A percentile compares a stretch with the other conserved stretches of the same genome.
Evolutionary conservation across 495 filamentous ascomycete species (phyloP).

Genomic region (Elasticomyces elasticus): DNA sequence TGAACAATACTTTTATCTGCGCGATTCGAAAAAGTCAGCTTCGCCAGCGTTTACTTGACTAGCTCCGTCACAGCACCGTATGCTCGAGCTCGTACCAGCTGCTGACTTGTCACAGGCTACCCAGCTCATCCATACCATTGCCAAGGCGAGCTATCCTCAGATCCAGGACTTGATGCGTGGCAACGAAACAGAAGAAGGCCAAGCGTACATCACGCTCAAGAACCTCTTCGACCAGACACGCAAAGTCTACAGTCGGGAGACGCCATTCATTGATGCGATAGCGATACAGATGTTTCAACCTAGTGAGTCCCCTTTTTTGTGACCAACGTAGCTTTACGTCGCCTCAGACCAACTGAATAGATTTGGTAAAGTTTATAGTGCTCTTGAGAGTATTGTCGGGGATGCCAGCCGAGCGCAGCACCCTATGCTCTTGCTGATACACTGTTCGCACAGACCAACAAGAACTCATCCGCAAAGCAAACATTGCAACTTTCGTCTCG

Average conservation of each 20-base stretch:
- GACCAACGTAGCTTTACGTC: too few relatives aligned
- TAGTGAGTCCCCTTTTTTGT: not conserved
- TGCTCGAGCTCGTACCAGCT: too few relatives aligned
- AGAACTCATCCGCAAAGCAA: slow-evolving; percentile 73
- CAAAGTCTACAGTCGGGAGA: slow-evolving; percentile 59
- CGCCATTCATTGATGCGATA: slow-evolving; percentile 60
- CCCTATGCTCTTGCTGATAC: too few relatives aligned
- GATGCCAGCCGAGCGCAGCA: too few relatives aligned
- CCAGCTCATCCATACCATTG: slow-evolving; percentile 60
- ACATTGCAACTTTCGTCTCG: slow-evolving; percentile 74
- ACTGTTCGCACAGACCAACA: slow-evolving; percentile 16
- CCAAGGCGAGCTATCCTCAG: slow-evolving; percentile 58
- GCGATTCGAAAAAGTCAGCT: too few relatives aligned
- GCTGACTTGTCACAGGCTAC: slow-evolving; percentile 42
- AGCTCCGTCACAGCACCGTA: too few relatives aligned
- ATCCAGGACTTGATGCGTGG: slow-evolving; percentile 65
- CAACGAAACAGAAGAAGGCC: slow-evolving; percentile 62
- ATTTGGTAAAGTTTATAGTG: too few relatives aligned
- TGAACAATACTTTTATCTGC: too few relatives aligned
- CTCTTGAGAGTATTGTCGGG: too few relatives aligned
- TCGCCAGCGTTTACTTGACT: too few relatives aligned
- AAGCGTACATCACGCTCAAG: slow-evolving; percentile 71
- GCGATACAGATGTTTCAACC: slow-evolving; percentile 54
- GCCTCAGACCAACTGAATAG: too few relatives aligned
- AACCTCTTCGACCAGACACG: slow-evolving; percentile 74